A percentile compares a stretch with the other conserved stretches of the same genome.
Conservation (phyloP, 2,329 filamentous ascomycete genomes). For the Colletotrichum higginsianum region DNA sequence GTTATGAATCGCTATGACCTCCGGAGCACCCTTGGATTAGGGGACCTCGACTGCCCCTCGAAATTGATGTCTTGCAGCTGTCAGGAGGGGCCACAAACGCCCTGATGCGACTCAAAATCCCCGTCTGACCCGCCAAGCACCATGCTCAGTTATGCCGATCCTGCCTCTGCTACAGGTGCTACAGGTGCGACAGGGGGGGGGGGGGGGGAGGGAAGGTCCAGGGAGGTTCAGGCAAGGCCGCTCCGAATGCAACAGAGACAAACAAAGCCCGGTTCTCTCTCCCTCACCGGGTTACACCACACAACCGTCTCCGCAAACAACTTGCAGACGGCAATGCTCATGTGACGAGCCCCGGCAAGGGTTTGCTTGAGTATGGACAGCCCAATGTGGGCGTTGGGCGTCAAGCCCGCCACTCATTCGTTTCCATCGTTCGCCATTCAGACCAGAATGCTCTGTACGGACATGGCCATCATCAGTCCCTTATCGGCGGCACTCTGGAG, state of each 20-base stretch:
- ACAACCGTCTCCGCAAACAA: conserved; percentile 4
- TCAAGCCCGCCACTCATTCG: not conserved
- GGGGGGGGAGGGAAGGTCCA: not conserved
- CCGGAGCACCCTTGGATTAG: not conserved
- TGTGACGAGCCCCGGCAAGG: conserved; percentile 31
- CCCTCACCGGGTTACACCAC: not conserved
- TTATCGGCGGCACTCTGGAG: not conserved
- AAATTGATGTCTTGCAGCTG: conserved; percentile 39
- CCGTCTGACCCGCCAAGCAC: conserved; percentile 30
- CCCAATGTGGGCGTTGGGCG: conserved; percentile 19
- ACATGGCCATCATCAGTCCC: not conserved
- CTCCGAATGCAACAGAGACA: conserved; percentile 23
- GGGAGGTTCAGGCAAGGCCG: conserved; percentile 1
- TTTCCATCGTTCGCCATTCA: not conserved
- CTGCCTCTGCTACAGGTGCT: conserved; percentile 14
- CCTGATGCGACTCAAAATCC: conserved; percentile 29
- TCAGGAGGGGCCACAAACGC: conserved; percentile 31
- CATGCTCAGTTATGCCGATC: conserved; percentile 30
- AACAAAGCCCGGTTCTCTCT: not conserved
- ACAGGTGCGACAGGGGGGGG: too few relatives aligned
- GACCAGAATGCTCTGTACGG: too few relatives aligned
- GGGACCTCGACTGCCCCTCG: conserved; percentile 5
- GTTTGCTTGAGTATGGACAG: not conserved
- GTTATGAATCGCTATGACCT: conserved; percentile 27
- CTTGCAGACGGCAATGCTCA: conserved; percentile 35